Evolutionary conservation across 306 rosid genomes (phyloP), one percentile per base, ranked within the genome.

Genomic region (Prunus persica): DNA sequence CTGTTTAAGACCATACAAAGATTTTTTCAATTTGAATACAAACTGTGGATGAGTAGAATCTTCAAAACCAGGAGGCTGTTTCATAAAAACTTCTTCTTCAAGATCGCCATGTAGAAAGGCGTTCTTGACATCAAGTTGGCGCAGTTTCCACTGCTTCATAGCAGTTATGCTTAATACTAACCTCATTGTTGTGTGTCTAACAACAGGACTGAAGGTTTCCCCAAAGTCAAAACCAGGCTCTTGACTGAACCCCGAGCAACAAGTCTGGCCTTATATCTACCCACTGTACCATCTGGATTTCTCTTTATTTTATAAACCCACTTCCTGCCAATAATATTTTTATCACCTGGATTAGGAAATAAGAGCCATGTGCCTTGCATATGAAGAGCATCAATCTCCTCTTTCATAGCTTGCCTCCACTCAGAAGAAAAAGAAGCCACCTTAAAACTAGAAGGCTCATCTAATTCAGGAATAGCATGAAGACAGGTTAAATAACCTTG

Each of bases 101-200:
- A 52, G 8, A 0, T 52, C 24, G 1, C 22, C 24, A 52, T 52
- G 11, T 2, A 52, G 3, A 0, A 52, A 34, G 8, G 8, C 41
- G 2, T 34, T 5, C 41, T 34, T 34, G 41, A 34, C 41, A 34
- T 34, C 41, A 2, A 2, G 4, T 7, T 52, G 58, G 0, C 11
- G 0, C 0, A 52, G 24, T 5, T 1, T 6, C 3, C 24, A 52
- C 11, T 7, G 19, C 0, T 18, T 1, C 1, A 0, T 52, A 1
- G 24, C 0, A 5, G 24, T 11, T 3, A 52, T 16, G 3, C 11
- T 1, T 2, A 52, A 2, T 0, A 52, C 10, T 1, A 52, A 52
- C 8, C 22, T 18, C 2, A 52, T 0, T 0, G 58, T 18, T 2
- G 11, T 18, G 2, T 52, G 24, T 7, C 11, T 52, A 52, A 18